Percentiles rank a stretch among this genome's conserved stretches.
These are phyloP conservation scores for Trichoderma simmonsii DNA, from an alignment of 2,329 filamentous ascomycete genomes.

Conservation along the genomic window DNA sequence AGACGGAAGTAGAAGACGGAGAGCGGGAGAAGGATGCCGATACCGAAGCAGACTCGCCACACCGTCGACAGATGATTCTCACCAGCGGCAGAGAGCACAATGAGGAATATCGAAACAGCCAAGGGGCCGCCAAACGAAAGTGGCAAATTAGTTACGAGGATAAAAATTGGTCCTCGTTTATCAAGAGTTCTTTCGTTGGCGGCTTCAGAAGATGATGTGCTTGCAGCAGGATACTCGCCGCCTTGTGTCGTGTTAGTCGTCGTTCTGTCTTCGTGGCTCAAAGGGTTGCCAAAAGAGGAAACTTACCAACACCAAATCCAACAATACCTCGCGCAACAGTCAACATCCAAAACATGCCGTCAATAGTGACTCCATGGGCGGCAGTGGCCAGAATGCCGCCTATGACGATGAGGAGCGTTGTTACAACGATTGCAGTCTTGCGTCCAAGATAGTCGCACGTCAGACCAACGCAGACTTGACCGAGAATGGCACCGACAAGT, in stretches of 20 bases:
- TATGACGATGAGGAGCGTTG: constrained; percentile 46
- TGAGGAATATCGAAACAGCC: constrained; percentile 45
- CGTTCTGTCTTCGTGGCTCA: background rate
- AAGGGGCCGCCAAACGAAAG: constrained; percentile 33
- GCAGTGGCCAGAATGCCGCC: constrained; percentile 47
- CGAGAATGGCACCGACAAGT: constrained; percentile 42
- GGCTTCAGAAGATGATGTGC: constrained; percentile 45
- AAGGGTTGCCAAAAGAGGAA: background rate
- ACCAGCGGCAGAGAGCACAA: constrained; percentile 40
- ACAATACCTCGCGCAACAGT: constrained; percentile 47
- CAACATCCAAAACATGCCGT: constrained; percentile 54
- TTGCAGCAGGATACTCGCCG: constrained; percentile 47
- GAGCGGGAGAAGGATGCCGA: constrained; percentile 48
- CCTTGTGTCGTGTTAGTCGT: constrained; percentile 20
- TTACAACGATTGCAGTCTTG: constrained; percentile 45
- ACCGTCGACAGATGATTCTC: constrained; percentile 38
- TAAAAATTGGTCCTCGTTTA: constrained; percentile 41
- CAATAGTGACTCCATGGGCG: constrained; percentile 41
- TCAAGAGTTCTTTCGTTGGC: constrained; percentile 44
- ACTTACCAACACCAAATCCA: constrained; percentile 41
- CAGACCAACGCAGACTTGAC: constrained; percentile 39
- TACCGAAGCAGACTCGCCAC: constrained; percentile 49
- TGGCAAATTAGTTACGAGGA: constrained; percentile 43
- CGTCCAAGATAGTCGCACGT: constrained; percentile 49
- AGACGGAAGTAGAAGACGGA: constrained; percentile 56